phyloP scores from a whole-genome alignment of 768 basidiomycete genomes.

The Leccinum subgranulosum region DNA sequence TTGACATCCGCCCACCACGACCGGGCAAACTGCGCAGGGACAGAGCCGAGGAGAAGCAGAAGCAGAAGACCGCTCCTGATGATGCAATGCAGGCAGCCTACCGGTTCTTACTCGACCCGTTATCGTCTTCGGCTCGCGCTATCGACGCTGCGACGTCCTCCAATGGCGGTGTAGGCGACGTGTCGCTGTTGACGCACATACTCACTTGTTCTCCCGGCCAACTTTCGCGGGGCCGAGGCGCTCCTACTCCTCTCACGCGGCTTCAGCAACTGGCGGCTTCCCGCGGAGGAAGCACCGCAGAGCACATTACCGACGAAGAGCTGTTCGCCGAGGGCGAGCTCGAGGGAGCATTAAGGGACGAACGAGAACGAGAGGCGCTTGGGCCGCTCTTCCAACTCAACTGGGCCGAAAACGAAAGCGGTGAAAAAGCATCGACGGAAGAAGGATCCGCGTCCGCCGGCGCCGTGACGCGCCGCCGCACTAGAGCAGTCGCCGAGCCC shows the following conservation, averaged over 20 bases:
- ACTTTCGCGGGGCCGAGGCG: constrained; percentile 24
- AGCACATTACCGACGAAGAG: constrained; percentile 63
- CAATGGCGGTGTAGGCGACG: constrained; percentile 8
- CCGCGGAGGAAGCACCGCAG: constrained; percentile 53
- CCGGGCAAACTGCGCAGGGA: constrained; percentile 32
- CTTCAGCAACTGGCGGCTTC: constrained; percentile 58
- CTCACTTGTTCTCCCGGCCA: constrained; percentile 43
- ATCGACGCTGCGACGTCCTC: constrained; percentile 7
- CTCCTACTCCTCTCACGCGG: constrained; percentile 47
- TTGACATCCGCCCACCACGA: constrained; percentile 1
- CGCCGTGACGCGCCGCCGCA: background rate
- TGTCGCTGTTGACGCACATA: constrained; percentile 49
- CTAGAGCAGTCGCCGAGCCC: constrained; percentile 10
- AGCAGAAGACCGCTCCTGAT: constrained; percentile 1
- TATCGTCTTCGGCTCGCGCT: constrained; percentile 33
- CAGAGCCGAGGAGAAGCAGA: constrained; percentile 4
- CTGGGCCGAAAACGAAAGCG: constrained; percentile 32
- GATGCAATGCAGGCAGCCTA: constrained; percentile 44
- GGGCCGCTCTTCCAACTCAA: constrained; percentile 33
- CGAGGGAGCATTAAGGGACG: constrained; percentile 53
- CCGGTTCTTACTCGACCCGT: constrained; percentile 57
- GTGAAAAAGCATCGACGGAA: constrained; percentile 12
- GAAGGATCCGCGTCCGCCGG: background rate
- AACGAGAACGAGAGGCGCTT: constrained; percentile 50
- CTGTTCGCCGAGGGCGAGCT: constrained; percentile 68